phyloP scores from a whole-genome alignment of 805 yeast species.

The Middelhovenomyces tepae region DNA sequence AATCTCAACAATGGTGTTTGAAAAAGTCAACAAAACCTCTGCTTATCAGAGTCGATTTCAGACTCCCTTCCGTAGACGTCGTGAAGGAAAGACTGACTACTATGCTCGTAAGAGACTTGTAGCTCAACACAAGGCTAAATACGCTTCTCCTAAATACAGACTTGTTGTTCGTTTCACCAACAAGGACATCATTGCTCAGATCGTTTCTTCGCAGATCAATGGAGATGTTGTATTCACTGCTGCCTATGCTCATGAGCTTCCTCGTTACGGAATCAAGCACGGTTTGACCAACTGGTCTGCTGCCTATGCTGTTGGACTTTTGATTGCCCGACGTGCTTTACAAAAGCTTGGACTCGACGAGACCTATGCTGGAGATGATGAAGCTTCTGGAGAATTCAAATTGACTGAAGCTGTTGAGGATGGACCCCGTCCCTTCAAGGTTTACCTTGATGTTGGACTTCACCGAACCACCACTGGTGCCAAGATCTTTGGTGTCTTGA shows the following conservation, averaged over 20 bases:
- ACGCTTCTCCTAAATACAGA: slow-evolving; percentile 99
- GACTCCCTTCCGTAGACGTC: slow-evolving; percentile 99
- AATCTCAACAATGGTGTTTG: slow-evolving; percentile 60
- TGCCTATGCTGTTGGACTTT: slow-evolving; percentile 97
- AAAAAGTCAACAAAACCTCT: slow-evolving; percentile 62
- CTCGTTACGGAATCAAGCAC: slow-evolving; percentile 92
- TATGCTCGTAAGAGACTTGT: slow-evolving; percentile 99
- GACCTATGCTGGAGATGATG: slow-evolving; percentile 98
- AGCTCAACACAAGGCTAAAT: slow-evolving; percentile 99
- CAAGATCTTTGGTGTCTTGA: slow-evolving; percentile 97
- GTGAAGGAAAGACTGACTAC: slow-evolving; percentile 99
- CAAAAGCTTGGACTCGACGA: slow-evolving; percentile 97
- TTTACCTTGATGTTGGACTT: slow-evolving; percentile 97
- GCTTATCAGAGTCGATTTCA: slow-evolving; percentile 99
- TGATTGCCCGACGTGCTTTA: slow-evolving; percentile 98
- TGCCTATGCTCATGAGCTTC: slow-evolving; percentile 98
- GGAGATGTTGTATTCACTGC: slow-evolving; percentile 95
- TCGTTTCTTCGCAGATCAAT: slow-evolving; percentile 90
- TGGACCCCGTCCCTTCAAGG: slow-evolving; percentile 99
- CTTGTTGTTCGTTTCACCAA: slow-evolving; percentile 99
- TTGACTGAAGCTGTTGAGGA: slow-evolving; percentile 99
- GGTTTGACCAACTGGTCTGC: slow-evolving; percentile 99
- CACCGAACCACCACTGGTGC: slow-evolving; percentile 99
- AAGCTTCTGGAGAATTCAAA: slow-evolving; percentile 98
- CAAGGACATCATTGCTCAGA: slow-evolving; percentile 98